Evolutionary conservation across 2,329 filamentous ascomycete species (phyloP).

Genomic region (Simplicillium sp.): DNA sequence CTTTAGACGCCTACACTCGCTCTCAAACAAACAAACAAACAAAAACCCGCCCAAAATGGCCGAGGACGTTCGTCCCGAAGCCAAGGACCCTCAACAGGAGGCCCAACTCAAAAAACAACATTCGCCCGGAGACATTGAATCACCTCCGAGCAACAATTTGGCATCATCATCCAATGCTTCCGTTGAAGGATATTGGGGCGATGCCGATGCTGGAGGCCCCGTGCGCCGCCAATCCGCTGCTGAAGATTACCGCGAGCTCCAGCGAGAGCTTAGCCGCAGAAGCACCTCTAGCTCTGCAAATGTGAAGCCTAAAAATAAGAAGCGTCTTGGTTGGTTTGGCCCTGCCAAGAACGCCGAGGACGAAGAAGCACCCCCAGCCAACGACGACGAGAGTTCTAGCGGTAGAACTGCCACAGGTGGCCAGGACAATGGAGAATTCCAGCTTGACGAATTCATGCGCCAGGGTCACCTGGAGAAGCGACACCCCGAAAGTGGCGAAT

Average conservation of each 20-base stretch:
- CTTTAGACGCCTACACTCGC: too few species aligned
- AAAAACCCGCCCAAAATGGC: too few species aligned
- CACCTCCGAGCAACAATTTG: neutral
- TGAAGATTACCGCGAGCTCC: constrained; percentile 12
- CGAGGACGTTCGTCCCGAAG: too few species aligned
- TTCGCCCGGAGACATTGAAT: neutral
- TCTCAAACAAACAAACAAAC: too few species aligned
- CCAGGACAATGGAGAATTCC: constrained; percentile 50
- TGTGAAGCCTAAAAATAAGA: neutral
- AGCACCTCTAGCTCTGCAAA: constrained; percentile 5
- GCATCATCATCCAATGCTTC: constrained; percentile 3
- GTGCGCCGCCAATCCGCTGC: constrained; percentile 9
- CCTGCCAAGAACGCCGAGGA: constrained; percentile 2
- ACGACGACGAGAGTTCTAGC: constrained; percentile 4
- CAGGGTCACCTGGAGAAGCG: constrained; percentile 70
- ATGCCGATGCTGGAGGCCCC: constrained; percentile 11
- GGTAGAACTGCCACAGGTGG: neutral
- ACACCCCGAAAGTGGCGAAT: constrained; percentile 44
- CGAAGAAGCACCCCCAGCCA: neutral
- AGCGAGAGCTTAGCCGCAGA: constrained; percentile 13
- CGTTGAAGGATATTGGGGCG: constrained; percentile 15
- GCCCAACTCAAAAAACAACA: too few species aligned
- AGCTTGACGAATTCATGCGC: constrained; percentile 60
- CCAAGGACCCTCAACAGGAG: too few species aligned
- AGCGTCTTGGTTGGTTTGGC: neutral